Base-by-base conservation (phyloP, 2,329 filamentous ascomycete species). In the Fusarium domesticum region DNA sequence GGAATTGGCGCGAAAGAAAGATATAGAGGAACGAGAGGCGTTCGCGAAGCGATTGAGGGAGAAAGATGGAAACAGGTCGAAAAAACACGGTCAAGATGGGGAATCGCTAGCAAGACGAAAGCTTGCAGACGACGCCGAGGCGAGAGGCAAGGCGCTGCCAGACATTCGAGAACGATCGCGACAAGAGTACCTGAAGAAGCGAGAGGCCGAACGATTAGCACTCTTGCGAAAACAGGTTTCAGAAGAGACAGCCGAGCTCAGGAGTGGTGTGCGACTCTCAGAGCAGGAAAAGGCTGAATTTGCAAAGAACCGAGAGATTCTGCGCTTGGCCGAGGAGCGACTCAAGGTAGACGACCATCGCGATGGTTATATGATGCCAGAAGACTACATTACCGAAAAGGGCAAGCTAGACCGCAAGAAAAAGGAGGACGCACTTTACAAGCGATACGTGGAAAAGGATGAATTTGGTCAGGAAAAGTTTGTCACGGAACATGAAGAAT, bases 311-410 rank as follows among this genome's bases (percentile, higher is more conserved):
- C 75, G 88, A 35, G 89, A 97, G 66, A 76, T 91, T 18, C 69
- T 96, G 33, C 78, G 84, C 28, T 74, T 96, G 33, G 89, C 89
- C 1, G 88, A 96, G 68, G 89, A 95, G 64, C 79, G 92, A 17
- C 72, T 92, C 43, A 80, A 81, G 34, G 95, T 98, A 52, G 91
- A 97, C 63, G 92, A 97, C 56, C 84, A 96, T 64, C 80, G 85
- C 16, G 91, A 96, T 70, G 92, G 92, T 2, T 98, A 97, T 68
- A 79, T 85, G 54, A 84, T 98, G 72, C 93, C 92, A 0, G 91
- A 96, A 53, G 90, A 96, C 64, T 96, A 96, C 63, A 92, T 96
- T 50, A 96, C 88, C 0, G 90, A 95, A 64, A 91, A 92, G 68
- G 90, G 89, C 17, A 93, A 95, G 62, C 84, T 95, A 50, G 87